A percentile compares a stretch with the other conserved stretches of the same genome.
phyloP scores from a whole-genome alignment of 2,329 filamentous ascomycete genomes.

The Fusarium equiseti region DNA sequence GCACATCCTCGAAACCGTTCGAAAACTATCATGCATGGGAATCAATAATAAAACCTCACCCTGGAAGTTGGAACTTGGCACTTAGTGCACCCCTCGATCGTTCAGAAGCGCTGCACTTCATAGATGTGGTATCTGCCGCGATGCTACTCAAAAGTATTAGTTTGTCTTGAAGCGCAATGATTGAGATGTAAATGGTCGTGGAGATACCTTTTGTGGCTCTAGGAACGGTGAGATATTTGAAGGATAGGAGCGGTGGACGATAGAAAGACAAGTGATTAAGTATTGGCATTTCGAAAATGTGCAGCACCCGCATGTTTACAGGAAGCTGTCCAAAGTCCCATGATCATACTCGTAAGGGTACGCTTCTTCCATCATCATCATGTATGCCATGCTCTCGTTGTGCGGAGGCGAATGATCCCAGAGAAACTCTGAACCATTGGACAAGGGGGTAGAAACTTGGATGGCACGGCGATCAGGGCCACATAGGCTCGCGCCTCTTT shows the following conservation, averaged over 20 bases:
- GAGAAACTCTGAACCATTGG: background rate
- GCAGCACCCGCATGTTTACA: background rate
- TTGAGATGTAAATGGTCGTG: background rate
- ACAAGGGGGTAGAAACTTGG: background rate
- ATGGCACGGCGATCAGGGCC: background rate
- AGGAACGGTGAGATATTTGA: background rate
- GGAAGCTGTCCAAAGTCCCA: background rate
- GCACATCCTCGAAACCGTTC: background rate
- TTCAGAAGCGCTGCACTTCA: background rate
- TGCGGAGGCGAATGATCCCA: background rate
- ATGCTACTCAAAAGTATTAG: background rate
- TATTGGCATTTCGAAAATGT: background rate
- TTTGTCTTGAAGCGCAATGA: background rate
- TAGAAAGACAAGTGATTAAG: background rate
- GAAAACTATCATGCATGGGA: background rate
- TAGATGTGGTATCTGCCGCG: background rate
- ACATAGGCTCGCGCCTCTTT: background rate
- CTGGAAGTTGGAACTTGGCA: background rate
- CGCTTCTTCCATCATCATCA: background rate
- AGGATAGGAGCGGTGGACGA: background rate
- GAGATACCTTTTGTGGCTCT: background rate
- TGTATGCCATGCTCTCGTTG: background rate
- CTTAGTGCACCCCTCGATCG: background rate
- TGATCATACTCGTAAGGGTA: background rate
- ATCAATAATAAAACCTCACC: accelerated